phyloP scores from a whole-genome alignment of 306 rosid genomes.

The Quercus aquifolioides region DNA sequence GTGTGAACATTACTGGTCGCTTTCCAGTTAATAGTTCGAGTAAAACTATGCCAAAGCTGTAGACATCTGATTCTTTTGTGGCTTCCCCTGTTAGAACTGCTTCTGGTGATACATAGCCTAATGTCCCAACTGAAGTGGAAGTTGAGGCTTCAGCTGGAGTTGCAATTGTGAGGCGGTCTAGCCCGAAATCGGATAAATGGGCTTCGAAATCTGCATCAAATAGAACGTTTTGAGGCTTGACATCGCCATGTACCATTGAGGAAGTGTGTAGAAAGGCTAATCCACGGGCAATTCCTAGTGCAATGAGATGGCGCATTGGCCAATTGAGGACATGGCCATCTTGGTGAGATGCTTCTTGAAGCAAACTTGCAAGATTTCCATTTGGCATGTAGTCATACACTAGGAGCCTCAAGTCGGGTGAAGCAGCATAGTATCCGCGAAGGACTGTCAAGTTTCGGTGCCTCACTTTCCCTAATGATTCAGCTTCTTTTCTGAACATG shows the following conservation, averaged over 20 bases:
- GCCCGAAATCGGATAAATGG: slow-evolving; percentile 87
- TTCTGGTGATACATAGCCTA: slow-evolving; percentile 87
- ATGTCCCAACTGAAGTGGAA: slow-evolving; percentile 67
- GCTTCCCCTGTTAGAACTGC: slow-evolving; percentile 70
- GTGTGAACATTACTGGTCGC: slow-evolving; percentile 83
- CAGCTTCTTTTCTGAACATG: slow-evolving; percentile 84
- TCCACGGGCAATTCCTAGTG: slow-evolving; percentile 91
- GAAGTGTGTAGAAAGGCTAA: slow-evolving; percentile 81
- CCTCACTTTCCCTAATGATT: slow-evolving; percentile 65
- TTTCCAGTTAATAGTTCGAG: slow-evolving; percentile 86
- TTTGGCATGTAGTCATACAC: slow-evolving; percentile 96
- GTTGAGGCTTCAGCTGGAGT: slow-evolving; percentile 64
- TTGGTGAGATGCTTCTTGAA: slow-evolving; percentile 98
- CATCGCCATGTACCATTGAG: slow-evolving; percentile 67
- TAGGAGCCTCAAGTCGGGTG: slow-evolving; percentile 71
- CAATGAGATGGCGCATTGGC: slow-evolving; percentile 99
- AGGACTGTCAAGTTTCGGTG: slow-evolving; percentile 89
- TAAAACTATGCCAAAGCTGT: slow-evolving; percentile 84
- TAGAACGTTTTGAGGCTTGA: slow-evolving; percentile 79
- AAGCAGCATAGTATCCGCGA: slow-evolving; percentile 84
- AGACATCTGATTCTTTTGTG: slow-evolving; percentile 83
- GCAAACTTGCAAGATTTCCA: slow-evolving; percentile 94
- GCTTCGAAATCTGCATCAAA: slow-evolving; percentile 97
- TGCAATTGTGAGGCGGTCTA: slow-evolving; percentile 51
- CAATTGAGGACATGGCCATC: slow-evolving; percentile 95